Conservation (phyloP, 352 stramenopile species). For the Globisporangium paroecandrum region DNA sequence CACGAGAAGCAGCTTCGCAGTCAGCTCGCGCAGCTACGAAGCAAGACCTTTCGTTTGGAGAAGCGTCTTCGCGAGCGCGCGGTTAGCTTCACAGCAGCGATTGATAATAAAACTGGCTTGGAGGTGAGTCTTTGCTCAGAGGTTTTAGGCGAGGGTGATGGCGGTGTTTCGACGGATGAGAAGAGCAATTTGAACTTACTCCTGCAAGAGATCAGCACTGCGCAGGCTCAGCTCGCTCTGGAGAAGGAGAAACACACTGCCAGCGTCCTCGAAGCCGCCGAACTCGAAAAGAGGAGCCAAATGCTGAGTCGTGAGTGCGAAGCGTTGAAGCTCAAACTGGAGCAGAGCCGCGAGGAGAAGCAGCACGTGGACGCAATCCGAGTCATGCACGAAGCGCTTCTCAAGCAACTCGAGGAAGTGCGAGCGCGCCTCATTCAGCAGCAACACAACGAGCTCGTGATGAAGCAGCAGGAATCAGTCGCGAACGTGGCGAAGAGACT, state of each 20-base stretch:
- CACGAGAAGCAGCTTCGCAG: constrained; percentile 37
- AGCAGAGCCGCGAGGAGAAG: constrained; percentile 14
- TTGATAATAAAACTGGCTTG: background rate
- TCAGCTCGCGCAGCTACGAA: constrained; percentile 26
- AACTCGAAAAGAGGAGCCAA: constrained; percentile 21
- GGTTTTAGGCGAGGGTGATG: background rate
- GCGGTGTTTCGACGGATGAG: background rate
- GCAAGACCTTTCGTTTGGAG: constrained; percentile 19
- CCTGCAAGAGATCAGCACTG: background rate
- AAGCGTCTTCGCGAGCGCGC: constrained; percentile 18
- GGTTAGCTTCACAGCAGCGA: background rate
- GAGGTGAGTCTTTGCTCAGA: background rate
- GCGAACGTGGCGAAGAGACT: background rate
- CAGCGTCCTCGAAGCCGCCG: constrained; percentile 17
- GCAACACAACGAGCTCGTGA: constrained; percentile 12
- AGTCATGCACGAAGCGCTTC: constrained; percentile 41
- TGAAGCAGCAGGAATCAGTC: constrained; percentile 12
- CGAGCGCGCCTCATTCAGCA: constrained; percentile 23
- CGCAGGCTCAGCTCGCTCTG: constrained; percentile 18
- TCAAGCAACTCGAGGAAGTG: constrained; percentile 44
- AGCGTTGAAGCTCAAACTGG: constrained; percentile 8
- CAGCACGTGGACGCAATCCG: constrained; percentile 18
- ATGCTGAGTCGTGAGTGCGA: constrained; percentile 12
- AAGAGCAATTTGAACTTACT: background rate
- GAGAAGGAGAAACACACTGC: constrained; percentile 24